A percentile compares a stretch with the other conserved stretches of the same genome.
Evolutionary conservation across 768 basidiomycete genomes (phyloP).

Genomic region (Astraeus odoratus): DNA sequence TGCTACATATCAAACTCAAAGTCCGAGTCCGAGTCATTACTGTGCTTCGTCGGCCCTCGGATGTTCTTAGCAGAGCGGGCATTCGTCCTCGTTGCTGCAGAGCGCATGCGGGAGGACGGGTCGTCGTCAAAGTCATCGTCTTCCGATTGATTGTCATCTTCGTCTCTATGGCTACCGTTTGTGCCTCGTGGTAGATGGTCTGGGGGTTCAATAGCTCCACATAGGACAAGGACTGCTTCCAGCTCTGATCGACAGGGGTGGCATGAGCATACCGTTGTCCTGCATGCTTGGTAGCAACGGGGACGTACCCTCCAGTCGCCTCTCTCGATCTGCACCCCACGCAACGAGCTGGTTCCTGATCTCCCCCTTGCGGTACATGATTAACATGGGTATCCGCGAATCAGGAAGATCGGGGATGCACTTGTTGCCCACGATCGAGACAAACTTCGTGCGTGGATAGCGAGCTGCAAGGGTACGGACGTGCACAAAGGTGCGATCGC

Average conservation of each 20-base stretch:
- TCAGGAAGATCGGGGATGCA: slow-evolving; percentile 97
- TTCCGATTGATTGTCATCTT: slow-evolving; percentile 32
- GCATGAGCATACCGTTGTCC: too few relatives aligned
- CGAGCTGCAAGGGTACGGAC: slow-evolving; percentile 67
- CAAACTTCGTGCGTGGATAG: slow-evolving; percentile 90
- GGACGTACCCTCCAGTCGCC: slow-evolving; percentile 66
- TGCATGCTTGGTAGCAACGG: too few relatives aligned
- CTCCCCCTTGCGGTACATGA: slow-evolving; percentile 90
- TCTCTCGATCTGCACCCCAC: slow-evolving; percentile 76
- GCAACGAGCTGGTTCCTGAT: slow-evolving; percentile 79
- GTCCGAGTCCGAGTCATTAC: slow-evolving; percentile 67
- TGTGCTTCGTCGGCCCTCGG: slow-evolving; percentile 41
- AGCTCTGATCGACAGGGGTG: slow-evolving; percentile 45
- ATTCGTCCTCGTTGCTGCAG: slow-evolving; percentile 53
- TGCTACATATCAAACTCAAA: slow-evolving; percentile 68
- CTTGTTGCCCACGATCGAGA: slow-evolving; percentile 90
- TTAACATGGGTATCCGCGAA: slow-evolving; percentile 81
- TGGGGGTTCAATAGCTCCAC: slow-evolving; percentile 56
- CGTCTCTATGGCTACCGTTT: slow-evolving; percentile 21
- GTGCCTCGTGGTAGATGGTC: slow-evolving; percentile 34
- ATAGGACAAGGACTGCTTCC: slow-evolving; percentile 61
- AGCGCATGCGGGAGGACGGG: slow-evolving; percentile 48
- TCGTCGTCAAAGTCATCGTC: slow-evolving; percentile 44
- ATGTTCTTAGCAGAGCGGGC: slow-evolving; percentile 48
- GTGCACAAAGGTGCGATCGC: slow-evolving; percentile 67